Base-by-base conservation (phyloP, 1,284 basidiomycete species). In the Baeospora myosura region DNA sequence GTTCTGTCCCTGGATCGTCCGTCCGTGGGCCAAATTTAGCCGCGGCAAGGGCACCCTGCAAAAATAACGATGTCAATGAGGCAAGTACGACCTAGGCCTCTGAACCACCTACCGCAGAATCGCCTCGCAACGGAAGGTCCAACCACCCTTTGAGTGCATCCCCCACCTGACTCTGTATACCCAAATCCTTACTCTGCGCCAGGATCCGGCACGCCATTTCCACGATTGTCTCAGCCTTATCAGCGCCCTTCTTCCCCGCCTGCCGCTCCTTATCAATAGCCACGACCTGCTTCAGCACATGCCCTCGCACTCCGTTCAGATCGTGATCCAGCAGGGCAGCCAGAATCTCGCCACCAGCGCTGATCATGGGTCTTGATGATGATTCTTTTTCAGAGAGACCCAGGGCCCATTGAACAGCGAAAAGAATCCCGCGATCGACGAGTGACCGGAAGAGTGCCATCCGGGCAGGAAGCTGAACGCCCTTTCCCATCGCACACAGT, bases 401-500 rank as follows among this genome's bases (percentile, higher is more conserved):
- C 44, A 93, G 72, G 0, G 88, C 88, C 90, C 89, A 97, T 56
- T 97, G 91, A 16, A 95, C 78, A n/a, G 87, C 86, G 47, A 85
- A 85, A 5, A 98, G 67, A 35, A 98, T 72, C 0, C 93, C 95
- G 10, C 86, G 80, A 48, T 98, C 94, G 40, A 94, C 79, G 6
- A 98, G 73, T 2, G 81, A 75, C 39, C 92, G 83, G 65, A 96
- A 98, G n/a, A 98, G 78, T 3, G 77, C 69, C 57, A 96, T 74
- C 24, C 96, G 83, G 14, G 84, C 77, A 4, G 87, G 83, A 5
- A 97, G 72, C 60, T 98, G 95, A 10, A 98, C 83, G 56, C 92
- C 92, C 72, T 98, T 98, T 49, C 90, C 93, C 87, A 98, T 96
- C 33, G 84, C 72, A 56, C 90, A 91, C 5, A 98, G 77, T 53